Evolutionary conservation across 164 flowering plant species (phyloP).

Genomic region (Tetracentron sinense): DNA sequence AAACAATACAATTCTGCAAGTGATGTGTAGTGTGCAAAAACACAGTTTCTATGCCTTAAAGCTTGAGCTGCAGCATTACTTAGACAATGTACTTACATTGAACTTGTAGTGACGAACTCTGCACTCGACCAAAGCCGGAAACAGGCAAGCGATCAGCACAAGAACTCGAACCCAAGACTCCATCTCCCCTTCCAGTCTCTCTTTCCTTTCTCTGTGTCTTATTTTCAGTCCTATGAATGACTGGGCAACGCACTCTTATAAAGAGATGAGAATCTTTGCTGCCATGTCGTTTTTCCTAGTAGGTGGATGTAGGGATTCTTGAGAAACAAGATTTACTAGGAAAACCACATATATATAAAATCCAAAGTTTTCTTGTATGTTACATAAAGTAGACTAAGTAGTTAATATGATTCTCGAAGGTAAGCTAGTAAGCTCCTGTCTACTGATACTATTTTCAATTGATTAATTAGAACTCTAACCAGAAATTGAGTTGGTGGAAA

Average conservation of each 20-base stretch:
- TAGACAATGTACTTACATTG: constrained; percentile 38
- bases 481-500: no score
- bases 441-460: no score
- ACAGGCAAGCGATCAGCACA: constrained; percentile 27
- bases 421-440: no score
- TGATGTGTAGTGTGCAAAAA: no score
- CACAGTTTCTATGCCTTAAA: no score
- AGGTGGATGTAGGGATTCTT: constrained; percentile 29
- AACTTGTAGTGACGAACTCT: constrained; percentile 58
- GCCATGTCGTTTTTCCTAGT: constrained; percentile 42
- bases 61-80: no score
- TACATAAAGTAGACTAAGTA: constrained; percentile 21
- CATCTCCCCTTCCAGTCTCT: constrained; percentile 14
- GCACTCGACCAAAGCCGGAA: constrained; percentile 43
- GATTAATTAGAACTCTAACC: no score
- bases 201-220: neutral
- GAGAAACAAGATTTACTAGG: constrained; percentile 20
- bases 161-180: constrained; percentile 25
- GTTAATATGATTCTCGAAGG: neutral
- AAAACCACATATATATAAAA: neutral
- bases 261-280: constrained; percentile 19
- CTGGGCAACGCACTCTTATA: constrained; percentile 26
- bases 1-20: no score
- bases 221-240: neutral
- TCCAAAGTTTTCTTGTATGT: constrained; percentile 3